These are phyloP conservation scores for Leishmania mexicana DNA, from an alignment of 208 protist species.

Conservation along the genomic window DNA sequence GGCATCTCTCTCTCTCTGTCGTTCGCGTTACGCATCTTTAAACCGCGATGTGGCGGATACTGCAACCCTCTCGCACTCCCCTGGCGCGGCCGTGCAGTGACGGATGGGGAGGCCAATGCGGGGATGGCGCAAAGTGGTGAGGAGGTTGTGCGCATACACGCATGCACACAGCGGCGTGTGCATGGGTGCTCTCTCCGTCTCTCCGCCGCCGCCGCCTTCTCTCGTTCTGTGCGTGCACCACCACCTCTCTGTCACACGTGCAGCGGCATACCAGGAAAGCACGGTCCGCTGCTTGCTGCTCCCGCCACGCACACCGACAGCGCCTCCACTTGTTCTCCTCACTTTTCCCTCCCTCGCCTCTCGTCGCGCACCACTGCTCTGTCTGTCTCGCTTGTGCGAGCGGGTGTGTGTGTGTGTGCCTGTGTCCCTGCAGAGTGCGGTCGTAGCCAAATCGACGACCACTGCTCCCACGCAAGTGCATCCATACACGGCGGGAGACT, in stretches of 20 bases:
- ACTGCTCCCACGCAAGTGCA: too few species aligned
- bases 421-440: too few species aligned
- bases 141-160: not conserved
- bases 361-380: not conserved
- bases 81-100: not conserved
- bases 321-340: not conserved
- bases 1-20: not conserved
- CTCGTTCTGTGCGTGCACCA: not conserved
- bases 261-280: not conserved
- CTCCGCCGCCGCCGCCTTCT: not conserved
- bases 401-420: too few species aligned
- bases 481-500: not conserved
- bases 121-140: not conserved
- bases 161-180: not conserved
- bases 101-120: not conserved
- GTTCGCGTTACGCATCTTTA: not conserved
- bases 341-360: not conserved
- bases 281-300: not conserved
- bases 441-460: too few species aligned
- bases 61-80: not conserved
- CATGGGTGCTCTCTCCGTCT: not conserved
- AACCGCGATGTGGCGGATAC: not conserved
- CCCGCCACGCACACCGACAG: not conserved
- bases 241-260: not conserved
- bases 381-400: not conserved